phyloP scores from a whole-genome alignment of 2,329 filamentous ascomycete genomes.

The Aureobasidium vineae region DNA sequence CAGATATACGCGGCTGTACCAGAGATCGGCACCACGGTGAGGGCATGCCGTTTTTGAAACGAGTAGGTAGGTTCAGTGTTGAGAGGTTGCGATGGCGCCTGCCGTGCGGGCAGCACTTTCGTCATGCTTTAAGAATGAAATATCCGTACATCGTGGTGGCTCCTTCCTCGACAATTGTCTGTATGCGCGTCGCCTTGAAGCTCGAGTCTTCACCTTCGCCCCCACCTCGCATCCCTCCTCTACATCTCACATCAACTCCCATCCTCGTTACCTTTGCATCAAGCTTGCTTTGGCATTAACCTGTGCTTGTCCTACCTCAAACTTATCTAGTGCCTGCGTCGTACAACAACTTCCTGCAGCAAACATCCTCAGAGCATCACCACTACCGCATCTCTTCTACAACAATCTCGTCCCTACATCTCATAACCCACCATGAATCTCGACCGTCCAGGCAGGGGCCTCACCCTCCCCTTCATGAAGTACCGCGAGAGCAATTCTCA shows the following conservation, averaged over 20 bases:
- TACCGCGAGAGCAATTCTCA: constrained; percentile 20
- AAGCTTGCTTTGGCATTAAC: background rate
- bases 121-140: constrained; percentile 1
- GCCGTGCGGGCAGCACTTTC: constrained; percentile 15
- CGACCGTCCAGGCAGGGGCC: constrained; percentile 39
- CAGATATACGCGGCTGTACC: background rate
- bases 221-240: constrained; percentile 10
- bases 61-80: background rate
- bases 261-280: constrained; percentile 5
- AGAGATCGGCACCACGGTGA: constrained; percentile 12
- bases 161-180: constrained; percentile 10
- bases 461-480: constrained; percentile 44
- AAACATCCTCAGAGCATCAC: constrained; percentile 11
- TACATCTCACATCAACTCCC: constrained; percentile 8
- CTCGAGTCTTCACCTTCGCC: constrained; percentile 13
- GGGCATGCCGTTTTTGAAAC: constrained; percentile 12
- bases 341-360: constrained; percentile 15
- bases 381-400: background rate
- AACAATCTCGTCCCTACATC: background rate
- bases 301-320: constrained; percentile 18
- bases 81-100: background rate
- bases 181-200: constrained; percentile 17
- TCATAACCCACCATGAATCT: constrained; percentile 41
- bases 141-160: background rate
- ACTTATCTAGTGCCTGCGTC: constrained; percentile 13